Conservation (phyloP, 2,329 filamentous ascomycete genomes). For the Ophiostoma ulmi region DNA sequence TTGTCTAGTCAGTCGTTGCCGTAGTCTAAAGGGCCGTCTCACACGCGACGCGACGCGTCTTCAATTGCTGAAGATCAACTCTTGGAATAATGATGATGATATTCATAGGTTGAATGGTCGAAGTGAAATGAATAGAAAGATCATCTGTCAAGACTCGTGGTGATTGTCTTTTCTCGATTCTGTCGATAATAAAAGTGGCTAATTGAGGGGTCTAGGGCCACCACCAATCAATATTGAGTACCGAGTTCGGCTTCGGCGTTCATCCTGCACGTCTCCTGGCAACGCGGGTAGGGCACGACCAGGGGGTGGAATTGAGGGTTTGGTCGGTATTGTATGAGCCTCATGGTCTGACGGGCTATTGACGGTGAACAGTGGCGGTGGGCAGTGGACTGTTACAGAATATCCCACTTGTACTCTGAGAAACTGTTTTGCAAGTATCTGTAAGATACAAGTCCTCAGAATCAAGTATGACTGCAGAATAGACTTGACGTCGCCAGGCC, state of each 20-base stretch:
- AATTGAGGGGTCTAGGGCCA: too few relatives aligned
- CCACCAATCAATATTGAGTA: background rate
- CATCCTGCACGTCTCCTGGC: slow-evolving; percentile 4
- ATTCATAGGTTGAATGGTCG: background rate
- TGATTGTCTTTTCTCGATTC: background rate
- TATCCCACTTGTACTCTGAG: background rate
- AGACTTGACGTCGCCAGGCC: background rate
- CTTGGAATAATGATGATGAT: background rate
- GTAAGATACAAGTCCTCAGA: background rate
- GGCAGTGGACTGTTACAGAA: background rate
- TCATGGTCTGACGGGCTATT: background rate
- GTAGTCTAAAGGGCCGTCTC: background rate
- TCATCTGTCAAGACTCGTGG: background rate
- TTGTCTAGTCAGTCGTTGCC: slow-evolving; percentile 6
- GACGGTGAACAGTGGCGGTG: background rate
- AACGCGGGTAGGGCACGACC: slow-evolving; percentile 19
- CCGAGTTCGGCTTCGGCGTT: background rate
- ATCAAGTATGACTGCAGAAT: background rate
- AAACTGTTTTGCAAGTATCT: background rate
- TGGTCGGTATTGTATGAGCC: background rate
- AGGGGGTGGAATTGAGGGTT: slow-evolving; percentile 24
- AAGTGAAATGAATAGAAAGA: background rate
- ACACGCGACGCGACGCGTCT: slow-evolving; percentile 11
- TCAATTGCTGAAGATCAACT: background rate
- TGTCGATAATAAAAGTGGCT: background rate